phyloP scores from a whole-genome alignment of 2,329 filamentous ascomycete species.

The Capronia americana region DNA sequence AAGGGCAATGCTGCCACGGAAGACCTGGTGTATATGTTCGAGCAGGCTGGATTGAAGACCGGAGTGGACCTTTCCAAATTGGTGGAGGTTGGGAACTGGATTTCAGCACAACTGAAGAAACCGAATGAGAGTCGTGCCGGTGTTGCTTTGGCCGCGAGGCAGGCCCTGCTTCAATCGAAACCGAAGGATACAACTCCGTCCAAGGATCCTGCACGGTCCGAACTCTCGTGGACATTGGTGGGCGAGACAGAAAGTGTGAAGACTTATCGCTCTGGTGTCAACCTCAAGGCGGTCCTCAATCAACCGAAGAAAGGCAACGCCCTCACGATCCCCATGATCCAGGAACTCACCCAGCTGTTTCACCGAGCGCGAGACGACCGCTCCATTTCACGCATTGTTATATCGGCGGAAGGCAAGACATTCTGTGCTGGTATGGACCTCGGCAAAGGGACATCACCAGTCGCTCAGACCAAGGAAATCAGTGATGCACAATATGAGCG shows the following conservation, averaged over 20 bases:
- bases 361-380: slow-evolving; percentile 38
- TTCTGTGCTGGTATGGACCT: slow-evolving; percentile 40
- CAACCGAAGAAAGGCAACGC: slow-evolving; percentile 50
- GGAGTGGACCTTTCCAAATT: slow-evolving; percentile 58
- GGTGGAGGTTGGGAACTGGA: slow-evolving; percentile 74
- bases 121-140: slow-evolving; percentile 71
- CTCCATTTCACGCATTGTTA: slow-evolving; percentile 42
- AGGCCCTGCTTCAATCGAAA: slow-evolving; percentile 4
- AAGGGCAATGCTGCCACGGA: slow-evolving; percentile 88
- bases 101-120: slow-evolving; percentile 68
- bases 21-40: slow-evolving; percentile 75
- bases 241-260: slow-evolving; percentile 40
- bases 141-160: slow-evolving; percentile 53
- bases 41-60: slow-evolving; percentile 62
- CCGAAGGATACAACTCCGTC: background rate
- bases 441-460: slow-evolving; percentile 39
- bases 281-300: slow-evolving; percentile 42
- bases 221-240: slow-evolving; percentile 36
- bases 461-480: slow-evolving; percentile 33
- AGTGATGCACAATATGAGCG: slow-evolving; percentile 36
- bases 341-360: slow-evolving; percentile 44
- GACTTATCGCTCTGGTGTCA: slow-evolving; percentile 43
- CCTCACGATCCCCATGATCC: slow-evolving; percentile 48
- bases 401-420: slow-evolving; percentile 32
- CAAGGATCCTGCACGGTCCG: background rate